Evolutionary conservation across 225 moss, liverwort and hornwort genomes (phyloP).

Genomic region (Anthoceros angustus): DNA sequence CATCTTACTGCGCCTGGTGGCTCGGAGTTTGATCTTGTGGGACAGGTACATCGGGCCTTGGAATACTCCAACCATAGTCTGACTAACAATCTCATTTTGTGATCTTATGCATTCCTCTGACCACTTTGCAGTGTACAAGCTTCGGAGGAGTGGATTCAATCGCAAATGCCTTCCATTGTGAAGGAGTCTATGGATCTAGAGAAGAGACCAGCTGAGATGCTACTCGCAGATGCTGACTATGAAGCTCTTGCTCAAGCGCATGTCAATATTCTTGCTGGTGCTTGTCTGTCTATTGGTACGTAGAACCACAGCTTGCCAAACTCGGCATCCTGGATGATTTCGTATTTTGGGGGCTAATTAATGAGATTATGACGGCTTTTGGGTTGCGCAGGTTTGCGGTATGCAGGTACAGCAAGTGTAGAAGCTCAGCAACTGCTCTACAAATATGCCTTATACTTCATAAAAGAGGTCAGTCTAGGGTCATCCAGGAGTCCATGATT

Average conservation of each 20-base stretch:
- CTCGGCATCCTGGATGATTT: not conserved
- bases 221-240: constrained; percentile 69
- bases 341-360: not conserved
- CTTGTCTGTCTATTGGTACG: constrained; percentile 66
- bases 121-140: constrained; percentile 39
- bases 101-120: no score
- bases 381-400: constrained; percentile 39
- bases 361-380: not conserved
- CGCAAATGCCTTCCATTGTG: constrained; percentile 75
- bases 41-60: constrained; percentile 25
- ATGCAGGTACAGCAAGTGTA: constrained; percentile 73
- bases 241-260: constrained; percentile 98
- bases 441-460: constrained; percentile 76
- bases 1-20: constrained; percentile 76
- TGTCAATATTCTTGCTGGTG: constrained; percentile 89
- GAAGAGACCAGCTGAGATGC: constrained; percentile 40
- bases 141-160: constrained; percentile 85
- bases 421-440: constrained; percentile 74
- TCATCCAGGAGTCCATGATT: not conserved
- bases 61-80: no score
- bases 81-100: no score
- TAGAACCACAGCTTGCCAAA: not conserved
- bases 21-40: constrained; percentile 85
- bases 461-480: constrained; percentile 30
- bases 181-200: constrained; percentile 50